Percentiles rank a stretch among this genome's conserved stretches.
Evolutionary conservation across 169 alveolate species (phyloP).

Genomic region (Plasmodium inui): DNA sequence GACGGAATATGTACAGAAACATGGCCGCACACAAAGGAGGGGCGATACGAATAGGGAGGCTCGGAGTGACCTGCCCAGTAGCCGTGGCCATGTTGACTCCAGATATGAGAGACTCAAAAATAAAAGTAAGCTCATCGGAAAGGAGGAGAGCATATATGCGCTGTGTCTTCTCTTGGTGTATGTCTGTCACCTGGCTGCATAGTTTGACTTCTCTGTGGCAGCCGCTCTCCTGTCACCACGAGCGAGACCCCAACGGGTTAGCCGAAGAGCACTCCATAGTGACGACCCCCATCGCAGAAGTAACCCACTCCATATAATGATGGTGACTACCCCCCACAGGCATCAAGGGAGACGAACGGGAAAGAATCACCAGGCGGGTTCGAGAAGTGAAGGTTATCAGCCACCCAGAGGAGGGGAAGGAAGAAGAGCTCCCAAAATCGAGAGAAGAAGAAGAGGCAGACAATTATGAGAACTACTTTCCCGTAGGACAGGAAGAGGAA

Average conservation of each 20-base stretch:
- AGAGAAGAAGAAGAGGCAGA: not conserved
- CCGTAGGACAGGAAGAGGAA: not conserved
- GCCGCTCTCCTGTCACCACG: not conserved
- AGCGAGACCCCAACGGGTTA: not conserved
- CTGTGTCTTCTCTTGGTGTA: not conserved
- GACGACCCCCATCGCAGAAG: not conserved
- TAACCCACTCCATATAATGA: not conserved
- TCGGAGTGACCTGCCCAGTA: not conserved
- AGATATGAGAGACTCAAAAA: conserved; percentile 54
- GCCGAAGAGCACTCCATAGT: not conserved
- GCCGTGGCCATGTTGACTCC: not conserved
- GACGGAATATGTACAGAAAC: not conserved
- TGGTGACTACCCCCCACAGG: not conserved
- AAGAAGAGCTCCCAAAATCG: not conserved
- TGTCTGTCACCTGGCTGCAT: not conserved
- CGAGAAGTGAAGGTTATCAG: conserved; percentile 38
- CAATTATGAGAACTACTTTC: not conserved
- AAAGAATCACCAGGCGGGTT: conserved; percentile 24
- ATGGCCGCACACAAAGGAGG: not conserved
- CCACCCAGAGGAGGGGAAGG: not conserved
- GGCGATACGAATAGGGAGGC: not conserved
- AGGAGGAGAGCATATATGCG: not conserved
- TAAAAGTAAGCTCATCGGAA: not conserved
- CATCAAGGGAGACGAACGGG: conserved; percentile 19
- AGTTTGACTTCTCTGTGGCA: not conserved